Evolutionary conservation across 2,329 filamentous ascomycete genomes (phyloP).

Genomic region (Magnaporthales sp.): DNA sequence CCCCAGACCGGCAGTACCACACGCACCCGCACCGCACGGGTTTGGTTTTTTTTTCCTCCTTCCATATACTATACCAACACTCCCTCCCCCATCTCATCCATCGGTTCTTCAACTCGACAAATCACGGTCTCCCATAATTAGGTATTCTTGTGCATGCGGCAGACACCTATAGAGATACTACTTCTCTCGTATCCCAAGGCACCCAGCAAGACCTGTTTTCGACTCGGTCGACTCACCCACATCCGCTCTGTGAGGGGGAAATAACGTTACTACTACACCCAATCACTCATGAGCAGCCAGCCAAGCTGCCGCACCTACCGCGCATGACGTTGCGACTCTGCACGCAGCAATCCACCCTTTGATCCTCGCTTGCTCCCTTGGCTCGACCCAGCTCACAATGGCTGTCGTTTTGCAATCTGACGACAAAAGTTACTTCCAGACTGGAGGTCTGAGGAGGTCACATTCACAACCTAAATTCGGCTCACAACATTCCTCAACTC

Average conservation of each 20-base stretch:
- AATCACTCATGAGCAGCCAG: not conserved
- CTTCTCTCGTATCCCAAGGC: not conserved
- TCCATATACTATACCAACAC: not conserved
- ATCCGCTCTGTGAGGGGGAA: not conserved
- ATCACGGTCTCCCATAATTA: not conserved
- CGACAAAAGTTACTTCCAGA: constrained; percentile 47
- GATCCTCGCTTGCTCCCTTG: not conserved
- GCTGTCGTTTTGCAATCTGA: constrained; percentile 49
- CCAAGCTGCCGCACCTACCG: not conserved
- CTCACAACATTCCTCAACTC: constrained; percentile 25
- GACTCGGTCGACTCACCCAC: not conserved
- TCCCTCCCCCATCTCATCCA: not conserved
- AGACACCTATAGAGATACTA: not conserved
- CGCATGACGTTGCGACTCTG: constrained; percentile 11
- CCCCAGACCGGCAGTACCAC: constrained; percentile 1
- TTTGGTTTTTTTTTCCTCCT: constrained; percentile 3
- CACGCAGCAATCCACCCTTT: constrained; percentile 13
- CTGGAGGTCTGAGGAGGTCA: constrained; percentile 46
- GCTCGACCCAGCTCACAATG: constrained; percentile 27
- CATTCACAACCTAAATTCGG: constrained; percentile 52
- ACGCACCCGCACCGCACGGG: not conserved
- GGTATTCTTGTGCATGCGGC: not conserved
- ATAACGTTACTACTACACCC: not conserved
- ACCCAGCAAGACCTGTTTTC: too few species aligned
- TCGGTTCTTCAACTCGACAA: not conserved